Evolutionary conservation across 2,329 filamentous ascomycete species (phyloP).

Genomic region (Myrmaecium sp.): DNA sequence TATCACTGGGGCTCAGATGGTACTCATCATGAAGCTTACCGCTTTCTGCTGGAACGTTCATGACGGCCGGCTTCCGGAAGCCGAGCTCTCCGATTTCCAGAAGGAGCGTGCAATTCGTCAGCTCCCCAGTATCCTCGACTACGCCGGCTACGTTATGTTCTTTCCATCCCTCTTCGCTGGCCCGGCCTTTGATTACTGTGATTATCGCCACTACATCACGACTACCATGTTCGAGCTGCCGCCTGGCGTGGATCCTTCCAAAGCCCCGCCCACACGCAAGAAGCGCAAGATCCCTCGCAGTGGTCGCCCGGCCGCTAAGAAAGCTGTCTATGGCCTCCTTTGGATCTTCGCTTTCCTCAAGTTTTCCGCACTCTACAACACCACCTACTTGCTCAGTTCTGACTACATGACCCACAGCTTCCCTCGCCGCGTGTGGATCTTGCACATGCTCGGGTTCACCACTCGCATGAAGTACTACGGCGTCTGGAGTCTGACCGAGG

Average conservation of each 20-base stretch:
- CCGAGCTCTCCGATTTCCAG: slow-evolving; percentile 73
- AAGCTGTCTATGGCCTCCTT: slow-evolving; percentile 52
- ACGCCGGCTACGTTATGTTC: slow-evolving; percentile 79
- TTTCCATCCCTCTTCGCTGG: slow-evolving; percentile 83
- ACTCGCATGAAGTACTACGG: slow-evolving; percentile 89
- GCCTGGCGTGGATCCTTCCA: slow-evolving; percentile 62
- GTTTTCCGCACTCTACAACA: slow-evolving; percentile 50
- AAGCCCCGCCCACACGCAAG: slow-evolving; percentile 71
- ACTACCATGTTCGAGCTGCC: slow-evolving; percentile 88
- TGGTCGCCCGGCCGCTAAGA: slow-evolving; percentile 65
- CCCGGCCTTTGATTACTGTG: slow-evolving; percentile 84
- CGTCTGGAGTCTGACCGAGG: slow-evolving; percentile 85
- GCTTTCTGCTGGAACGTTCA: slow-evolving; percentile 98
- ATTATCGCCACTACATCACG: slow-evolving; percentile 85
- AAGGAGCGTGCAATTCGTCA: slow-evolving; percentile 61
- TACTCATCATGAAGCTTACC: slow-evolving; percentile 90
- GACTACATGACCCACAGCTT: slow-evolving; percentile 52
- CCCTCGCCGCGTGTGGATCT: slow-evolving; percentile 53
- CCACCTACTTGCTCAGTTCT: slow-evolving; percentile 45
- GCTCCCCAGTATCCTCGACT: slow-evolving; percentile 65
- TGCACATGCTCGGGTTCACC: slow-evolving; percentile 73
- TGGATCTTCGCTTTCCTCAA: slow-evolving; percentile 72
- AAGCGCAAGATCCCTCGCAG: slow-evolving; percentile 87
- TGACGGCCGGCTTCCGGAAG: slow-evolving; percentile 65
- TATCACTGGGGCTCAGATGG: slow-evolving; percentile 95